Conservation (phyloP, 306 rosid genomes). For the Delonix regia region DNA sequence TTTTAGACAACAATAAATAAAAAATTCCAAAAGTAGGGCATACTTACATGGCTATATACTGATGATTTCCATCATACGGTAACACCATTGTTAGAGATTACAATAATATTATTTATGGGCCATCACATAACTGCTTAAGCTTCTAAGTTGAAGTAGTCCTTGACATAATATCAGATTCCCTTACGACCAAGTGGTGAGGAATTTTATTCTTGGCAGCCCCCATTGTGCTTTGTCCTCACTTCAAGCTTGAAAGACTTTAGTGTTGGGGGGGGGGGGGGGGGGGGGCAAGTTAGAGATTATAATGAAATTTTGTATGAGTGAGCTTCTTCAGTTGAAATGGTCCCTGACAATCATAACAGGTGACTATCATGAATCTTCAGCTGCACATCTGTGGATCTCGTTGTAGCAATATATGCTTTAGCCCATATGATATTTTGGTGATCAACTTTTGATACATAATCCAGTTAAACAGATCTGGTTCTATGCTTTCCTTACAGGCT, state of each 20-base stretch:
- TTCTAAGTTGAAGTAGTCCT: too few species aligned
- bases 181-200: too few species aligned
- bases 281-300: too few species aligned
- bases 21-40: not conserved
- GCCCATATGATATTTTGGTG: constrained; percentile 6
- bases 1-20: not conserved
- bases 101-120: too few species aligned
- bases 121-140: too few species aligned
- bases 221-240: too few species aligned
- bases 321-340: not conserved
- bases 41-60: not conserved
- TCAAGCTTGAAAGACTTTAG: too few species aligned
- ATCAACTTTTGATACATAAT: not conserved
- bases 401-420: not conserved
- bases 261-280: too few species aligned
- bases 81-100: not conserved
- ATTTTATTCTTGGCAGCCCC: too few species aligned
- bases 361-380: not conserved
- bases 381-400: not conserved
- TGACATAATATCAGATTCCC: too few species aligned
- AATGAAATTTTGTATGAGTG: not conserved
- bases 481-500: constrained; percentile 64
- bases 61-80: not conserved
- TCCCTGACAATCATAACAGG: not conserved
- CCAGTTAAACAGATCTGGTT: constrained; percentile 24